phyloP scores from a whole-genome alignment of 768 basidiomycete genomes.

The Collybiopsis luxurians region DNA sequence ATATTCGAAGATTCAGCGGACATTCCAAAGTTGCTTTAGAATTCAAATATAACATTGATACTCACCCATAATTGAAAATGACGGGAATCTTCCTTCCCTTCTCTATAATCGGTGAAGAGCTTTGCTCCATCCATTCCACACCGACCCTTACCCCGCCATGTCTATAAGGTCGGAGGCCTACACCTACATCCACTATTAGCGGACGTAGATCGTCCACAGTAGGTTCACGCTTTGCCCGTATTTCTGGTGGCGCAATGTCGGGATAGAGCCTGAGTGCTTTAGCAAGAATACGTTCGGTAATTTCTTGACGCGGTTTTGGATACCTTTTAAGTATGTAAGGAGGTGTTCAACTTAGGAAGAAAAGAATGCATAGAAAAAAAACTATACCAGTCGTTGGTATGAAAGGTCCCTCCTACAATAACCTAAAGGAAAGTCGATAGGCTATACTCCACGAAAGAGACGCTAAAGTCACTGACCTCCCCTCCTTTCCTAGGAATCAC shows the following conservation, averaged over 20 bases:
- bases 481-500: constrained; percentile 62
- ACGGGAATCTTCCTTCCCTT: constrained; percentile 31
- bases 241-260: constrained; percentile 54
- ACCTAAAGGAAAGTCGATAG: constrained; percentile 24
- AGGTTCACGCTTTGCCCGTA: constrained; percentile 42
- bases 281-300: constrained; percentile 55
- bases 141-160: constrained; percentile 69
- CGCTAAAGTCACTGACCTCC: constrained; percentile 32
- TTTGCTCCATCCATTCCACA: constrained; percentile 35
- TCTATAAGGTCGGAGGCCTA: constrained; percentile 64
- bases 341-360: constrained; percentile 37
- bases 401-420: constrained; percentile 25
- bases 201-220: constrained; percentile 47
- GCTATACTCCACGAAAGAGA: not conserved
- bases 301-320: constrained; percentile 61
- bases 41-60: constrained; percentile 1
- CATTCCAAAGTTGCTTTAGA: not conserved
- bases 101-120: constrained; percentile 1
- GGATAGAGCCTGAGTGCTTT: constrained; percentile 50
- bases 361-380: not conserved
- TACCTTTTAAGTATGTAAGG: constrained; percentile 39
- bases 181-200: constrained; percentile 48
- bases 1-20: not conserved
- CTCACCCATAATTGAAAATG: constrained; percentile 62
- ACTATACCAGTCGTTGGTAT: constrained; percentile 1